A percentile compares a stretch with the other conserved stretches of the same genome.
These are phyloP conservation scores for Paramecium biaurelia DNA, from an alignment of 73 alveolate species.

Conservation along the genomic window DNA sequence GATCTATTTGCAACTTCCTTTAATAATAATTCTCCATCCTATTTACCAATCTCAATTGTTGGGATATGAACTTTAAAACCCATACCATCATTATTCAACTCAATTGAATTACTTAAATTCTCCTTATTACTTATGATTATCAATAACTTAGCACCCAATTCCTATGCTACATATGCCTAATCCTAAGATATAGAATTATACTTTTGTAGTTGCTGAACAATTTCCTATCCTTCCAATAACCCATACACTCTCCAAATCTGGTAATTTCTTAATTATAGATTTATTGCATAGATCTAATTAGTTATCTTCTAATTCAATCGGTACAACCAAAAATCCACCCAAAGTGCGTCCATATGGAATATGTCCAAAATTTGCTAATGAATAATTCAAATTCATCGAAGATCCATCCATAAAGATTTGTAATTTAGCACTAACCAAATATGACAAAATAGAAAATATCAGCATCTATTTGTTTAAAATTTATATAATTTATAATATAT, in stretches of 20 bases:
- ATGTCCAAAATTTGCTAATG: constrained; percentile 29
- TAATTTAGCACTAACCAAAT: neutral
- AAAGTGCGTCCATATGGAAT: constrained; percentile 32
- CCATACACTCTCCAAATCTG: neutral
- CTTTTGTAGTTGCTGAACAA: constrained; percentile 44
- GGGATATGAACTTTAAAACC: constrained; percentile 43
- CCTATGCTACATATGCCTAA: constrained; percentile 17
- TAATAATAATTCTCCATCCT: neutral
- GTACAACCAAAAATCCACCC: neutral
- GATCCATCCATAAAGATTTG: neutral
- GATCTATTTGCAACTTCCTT: neutral
- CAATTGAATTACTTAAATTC: neutral
- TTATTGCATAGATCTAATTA: neutral
- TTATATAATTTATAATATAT: neutral
- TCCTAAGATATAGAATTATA: neutral
- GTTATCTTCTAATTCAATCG: neutral
- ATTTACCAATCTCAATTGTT: neutral
- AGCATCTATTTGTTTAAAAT: neutral
- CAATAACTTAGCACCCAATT: constrained; percentile 6
- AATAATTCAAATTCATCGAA: neutral
- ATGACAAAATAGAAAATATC: neutral
- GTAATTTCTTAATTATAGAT: neutral
- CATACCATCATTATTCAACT: constrained; percentile 3
- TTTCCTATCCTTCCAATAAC: neutral
- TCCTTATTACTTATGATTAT: neutral